Conservation (phyloP, 306 rosid genomes). For the Cajanus cajan region DNA sequence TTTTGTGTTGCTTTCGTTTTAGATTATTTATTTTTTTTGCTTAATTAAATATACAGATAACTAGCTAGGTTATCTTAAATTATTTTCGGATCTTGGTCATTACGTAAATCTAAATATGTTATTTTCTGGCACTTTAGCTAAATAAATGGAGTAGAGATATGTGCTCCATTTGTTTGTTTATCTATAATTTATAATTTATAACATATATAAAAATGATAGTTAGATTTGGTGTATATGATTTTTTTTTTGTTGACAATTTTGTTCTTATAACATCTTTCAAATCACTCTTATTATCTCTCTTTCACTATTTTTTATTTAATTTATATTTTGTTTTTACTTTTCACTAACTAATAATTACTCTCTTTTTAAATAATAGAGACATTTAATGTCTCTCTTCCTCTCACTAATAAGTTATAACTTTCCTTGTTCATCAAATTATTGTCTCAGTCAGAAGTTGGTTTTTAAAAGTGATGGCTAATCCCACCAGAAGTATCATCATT, state of each 20-base stretch:
- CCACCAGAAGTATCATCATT: constrained; percentile 24
- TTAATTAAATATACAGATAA: neutral
- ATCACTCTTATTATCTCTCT: too few relatives aligned
- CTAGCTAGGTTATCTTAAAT: neutral
- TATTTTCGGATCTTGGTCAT: neutral
- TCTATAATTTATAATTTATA: too few relatives aligned
- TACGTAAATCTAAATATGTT: neutral
- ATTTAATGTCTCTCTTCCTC: too few relatives aligned
- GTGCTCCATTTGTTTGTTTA: neutral
- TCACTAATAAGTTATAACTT: neutral
- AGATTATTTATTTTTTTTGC: neutral
- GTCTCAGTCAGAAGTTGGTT: constrained; percentile 60
- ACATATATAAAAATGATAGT: too few relatives aligned
- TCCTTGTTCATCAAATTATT: neutral
- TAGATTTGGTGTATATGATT: too few relatives aligned
- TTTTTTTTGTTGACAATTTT: too few relatives aligned
- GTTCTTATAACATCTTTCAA: too few relatives aligned
- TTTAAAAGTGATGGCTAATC: constrained; percentile 47
- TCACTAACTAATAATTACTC: too few relatives aligned
- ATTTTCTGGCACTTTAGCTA: neutral
- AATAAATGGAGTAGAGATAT: neutral
- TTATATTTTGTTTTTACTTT: too few relatives aligned
- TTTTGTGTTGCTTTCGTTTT: neutral
- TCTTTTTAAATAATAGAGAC: too few relatives aligned
- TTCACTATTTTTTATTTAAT: too few relatives aligned